These are phyloP conservation scores for Exserohilum rostratum DNA, from an alignment of 2,329 filamentous ascomycete genomes.

Conservation along the genomic window DNA sequence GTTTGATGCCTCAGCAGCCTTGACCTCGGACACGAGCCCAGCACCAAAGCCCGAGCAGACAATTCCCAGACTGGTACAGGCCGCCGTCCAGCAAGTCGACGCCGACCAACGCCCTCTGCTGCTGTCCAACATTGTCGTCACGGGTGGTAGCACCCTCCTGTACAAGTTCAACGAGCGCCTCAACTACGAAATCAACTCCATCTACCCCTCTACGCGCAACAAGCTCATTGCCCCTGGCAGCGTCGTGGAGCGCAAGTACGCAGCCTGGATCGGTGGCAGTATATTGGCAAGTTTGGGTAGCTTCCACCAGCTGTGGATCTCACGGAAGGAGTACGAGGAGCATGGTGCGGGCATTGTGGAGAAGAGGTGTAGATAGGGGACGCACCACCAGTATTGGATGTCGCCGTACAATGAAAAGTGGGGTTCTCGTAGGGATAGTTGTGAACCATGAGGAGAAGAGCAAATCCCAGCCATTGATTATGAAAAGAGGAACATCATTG, in stretches of 20 bases:
- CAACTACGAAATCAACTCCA: slow-evolving; percentile 77
- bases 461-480: not conserved
- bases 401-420: not conserved
- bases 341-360: slow-evolving; percentile 89
- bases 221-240: slow-evolving; percentile 87
- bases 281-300: slow-evolving; percentile 94
- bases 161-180: slow-evolving; percentile 92
- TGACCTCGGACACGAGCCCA: slow-evolving; percentile 58
- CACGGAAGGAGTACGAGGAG: slow-evolving; percentile 96
- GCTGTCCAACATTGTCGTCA: slow-evolving; percentile 89
- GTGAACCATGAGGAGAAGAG: not conserved
- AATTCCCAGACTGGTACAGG: slow-evolving; percentile 80
- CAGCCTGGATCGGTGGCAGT: slow-evolving; percentile 94
- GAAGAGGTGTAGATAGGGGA: slow-evolving; percentile 85
- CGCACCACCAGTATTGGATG: not conserved
- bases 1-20: slow-evolving; percentile 83
- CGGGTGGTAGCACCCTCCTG: slow-evolving; percentile 83
- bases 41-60: slow-evolving; percentile 74
- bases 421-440: not conserved
- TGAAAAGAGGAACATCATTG: slow-evolving; percentile 1
- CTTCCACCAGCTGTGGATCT: slow-evolving; percentile 99
- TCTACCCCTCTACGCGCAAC: slow-evolving; percentile 86
- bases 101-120: slow-evolving; percentile 85
- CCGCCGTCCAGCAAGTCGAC: slow-evolving; percentile 79
- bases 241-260: slow-evolving; percentile 87